Evolutionary conservation across 106 monocot genomes (phyloP), one percentile per base, ranked within the genome.

Genomic region (Allium cepa): DNA sequence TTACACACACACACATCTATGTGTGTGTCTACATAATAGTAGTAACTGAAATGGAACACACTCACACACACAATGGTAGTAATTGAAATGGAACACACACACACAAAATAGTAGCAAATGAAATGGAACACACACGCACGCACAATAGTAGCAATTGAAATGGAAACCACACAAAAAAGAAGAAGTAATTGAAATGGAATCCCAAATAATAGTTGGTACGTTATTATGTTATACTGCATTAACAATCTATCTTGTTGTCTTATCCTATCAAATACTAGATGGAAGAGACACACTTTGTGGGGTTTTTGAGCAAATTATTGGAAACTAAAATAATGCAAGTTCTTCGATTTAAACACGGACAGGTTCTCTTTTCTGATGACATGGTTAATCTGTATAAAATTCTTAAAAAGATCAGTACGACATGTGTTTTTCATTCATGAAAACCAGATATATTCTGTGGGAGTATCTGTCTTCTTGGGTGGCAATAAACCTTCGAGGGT

Each of bases 401-500:
- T 22, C 27, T 53, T 57, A 47, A 22, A 22, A 22, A 66, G 11
- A 47, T 53, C 17, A 48, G 26, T 9, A 16, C 47, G 8, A 26
- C 56, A 14, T 66, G 62, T 57, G 50, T 45, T 36, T 66, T 46
- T 57, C 18, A 12, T 71, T 49, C 50, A 28, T 79, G 62, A 62
- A 74, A 57, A 57, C 15, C 80, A 97, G 97, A 80, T 99, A 56
- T 99, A 99, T 66, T 89, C 97, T 27, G 92, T 99, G 49, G 81
- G 70, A 64, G 99, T 99, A 50, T 92, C 92, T 63, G 99, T 93
- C 66, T 99, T 99, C 59, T 72, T 99, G 63, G 93, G 99, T 77
- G 99, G 99, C 64, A 99, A 99, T 75, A 99, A 87, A 78, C 99
- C 99, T 80, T 99, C 99, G 73, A 85, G 99, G 87, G 73, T 62